Base-by-base conservation (phyloP, 2,329 filamentous ascomycete species). In the Xenosphaeropsis pyriputrescens region DNA sequence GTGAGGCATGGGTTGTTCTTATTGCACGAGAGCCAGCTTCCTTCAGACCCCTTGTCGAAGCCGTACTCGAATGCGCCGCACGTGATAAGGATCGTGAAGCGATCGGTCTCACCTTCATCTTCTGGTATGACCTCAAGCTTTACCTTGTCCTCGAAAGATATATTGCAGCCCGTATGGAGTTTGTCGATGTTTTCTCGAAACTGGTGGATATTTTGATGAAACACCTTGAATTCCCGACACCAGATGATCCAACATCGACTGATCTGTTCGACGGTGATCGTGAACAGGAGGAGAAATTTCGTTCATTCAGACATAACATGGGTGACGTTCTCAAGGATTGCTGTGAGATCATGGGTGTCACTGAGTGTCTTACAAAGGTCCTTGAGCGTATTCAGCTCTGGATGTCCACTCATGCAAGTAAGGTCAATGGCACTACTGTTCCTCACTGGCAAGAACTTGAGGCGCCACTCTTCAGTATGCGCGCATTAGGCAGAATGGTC, bases 121-220 rank as follows among this genome's bases (percentile, higher is more conserved):
- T 98, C 63, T 98, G 91, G 91, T 96, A 93, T 56, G 91, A 98
- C 55, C 70, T 98, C 34, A 98, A 98, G 65, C 86, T 95, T 57
- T 95, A 93, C 56, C 68, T 98, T 35, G 86, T 88, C 2, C 61
- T 98, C 38, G 89, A 96, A 29, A 80, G 80, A 47, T 98, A 95
- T 55, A 82, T 84, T 37, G 72, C 86, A 50, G 82, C 88, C 31
- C 76, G 88, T 37, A 59, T 85, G 45, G 70, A 82, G 49, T 73
- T 85, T 39, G 68, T 84, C 29, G 84, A 93, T 47, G 65, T 95
- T 34, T 98, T 85, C 59, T 83, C 85, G 2, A 81, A 82, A 54
- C 68, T 98, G 30, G 88, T 98, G 41, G 89, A 96, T 53, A 78
- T 96, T 46, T 82, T 98, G 65, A 78, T 98, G 41, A 79, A 75